phyloP scores from a whole-genome alignment of 73 alveolate species.

The Breviolum minutum region DNA sequence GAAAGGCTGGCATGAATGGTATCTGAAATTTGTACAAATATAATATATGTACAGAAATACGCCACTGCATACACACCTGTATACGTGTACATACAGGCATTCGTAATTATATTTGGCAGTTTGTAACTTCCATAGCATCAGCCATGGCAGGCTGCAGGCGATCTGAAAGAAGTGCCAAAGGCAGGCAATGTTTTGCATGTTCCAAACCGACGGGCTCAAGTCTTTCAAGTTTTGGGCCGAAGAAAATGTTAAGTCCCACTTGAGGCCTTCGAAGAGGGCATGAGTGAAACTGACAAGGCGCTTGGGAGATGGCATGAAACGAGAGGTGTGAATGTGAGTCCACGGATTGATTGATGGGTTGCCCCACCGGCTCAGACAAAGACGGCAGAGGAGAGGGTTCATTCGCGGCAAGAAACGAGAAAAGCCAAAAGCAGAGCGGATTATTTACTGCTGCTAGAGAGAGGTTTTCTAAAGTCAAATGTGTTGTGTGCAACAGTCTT shows the following conservation, averaged over 20 bases:
- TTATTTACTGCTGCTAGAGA: too few species aligned
- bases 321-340: neutral
- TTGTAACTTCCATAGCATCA: neutral
- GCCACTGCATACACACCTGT: too few species aligned
- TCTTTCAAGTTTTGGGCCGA: neutral
- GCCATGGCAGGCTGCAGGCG: conserved; percentile 48
- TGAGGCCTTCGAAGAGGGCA: conserved; percentile 87
- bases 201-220: neutral
- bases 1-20: conserved; percentile 38
- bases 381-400: conserved; percentile 2
- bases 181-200: neutral
- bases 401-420: too few species aligned
- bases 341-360: too few species aligned
- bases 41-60: neutral
- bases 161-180: conserved; percentile 85
- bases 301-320: neutral
- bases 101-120: neutral
- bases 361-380: conserved; percentile 10
- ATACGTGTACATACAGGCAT: too few species aligned
- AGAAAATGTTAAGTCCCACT: neutral
- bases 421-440: too few species aligned
- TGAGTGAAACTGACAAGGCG: conserved; percentile 93
- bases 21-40: neutral
- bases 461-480: too few species aligned
- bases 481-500: neutral